These are phyloP conservation scores for Thalassia testudinum DNA, from an alignment of 116 monocot species.

Conservation along the genomic window DNA sequence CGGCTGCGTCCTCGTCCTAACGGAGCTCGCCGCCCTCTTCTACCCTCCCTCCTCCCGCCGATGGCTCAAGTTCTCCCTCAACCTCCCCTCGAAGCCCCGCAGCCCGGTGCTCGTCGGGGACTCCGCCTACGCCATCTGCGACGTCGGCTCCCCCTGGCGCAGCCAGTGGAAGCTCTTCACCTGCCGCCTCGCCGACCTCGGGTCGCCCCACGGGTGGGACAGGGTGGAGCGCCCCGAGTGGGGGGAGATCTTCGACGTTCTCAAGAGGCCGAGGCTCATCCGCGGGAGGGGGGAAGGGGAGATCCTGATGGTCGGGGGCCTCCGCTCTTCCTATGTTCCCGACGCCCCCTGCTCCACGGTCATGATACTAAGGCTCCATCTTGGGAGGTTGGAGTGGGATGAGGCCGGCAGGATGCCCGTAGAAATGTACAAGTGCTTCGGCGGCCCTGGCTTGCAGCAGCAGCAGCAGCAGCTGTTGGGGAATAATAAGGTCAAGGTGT, in stretches of 20 bases:
- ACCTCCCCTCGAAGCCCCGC: slow-evolving; percentile 86
- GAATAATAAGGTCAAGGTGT: slow-evolving; percentile 97
- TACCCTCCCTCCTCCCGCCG: slow-evolving; percentile 30
- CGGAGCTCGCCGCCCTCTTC: slow-evolving; percentile 73
- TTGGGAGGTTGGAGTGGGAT: slow-evolving; percentile 85
- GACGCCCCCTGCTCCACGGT: slow-evolving; percentile 93
- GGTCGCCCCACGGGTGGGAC: slow-evolving; percentile 41
- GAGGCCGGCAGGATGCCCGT: slow-evolving; percentile 79
- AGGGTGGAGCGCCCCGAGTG: slow-evolving; percentile 58
- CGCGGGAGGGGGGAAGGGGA: slow-evolving; percentile 31
- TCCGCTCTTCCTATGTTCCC: slow-evolving; percentile 58
- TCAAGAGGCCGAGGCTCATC: slow-evolving; percentile 76
- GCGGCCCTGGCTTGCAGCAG: slow-evolving; percentile 9
- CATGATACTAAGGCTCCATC: slow-evolving; percentile 60
- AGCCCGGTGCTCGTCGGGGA: slow-evolving; percentile 49
- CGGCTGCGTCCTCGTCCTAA: slow-evolving; percentile 46
- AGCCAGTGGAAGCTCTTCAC: slow-evolving; percentile 95
- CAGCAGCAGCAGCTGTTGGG: neutral
- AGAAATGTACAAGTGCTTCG: slow-evolving; percentile 79
- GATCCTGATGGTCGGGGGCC: slow-evolving; percentile 72
- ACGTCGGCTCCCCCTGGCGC: slow-evolving; percentile 80
- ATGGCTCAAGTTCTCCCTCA: slow-evolving; percentile 77
- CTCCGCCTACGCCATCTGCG: slow-evolving; percentile 55
- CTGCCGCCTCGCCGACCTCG: slow-evolving; percentile 31
- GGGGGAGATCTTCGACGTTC: slow-evolving; percentile 75